Conservation (phyloP, 2,329 filamentous ascomycete genomes). For the Phaeoacremonium minimum region DNA sequence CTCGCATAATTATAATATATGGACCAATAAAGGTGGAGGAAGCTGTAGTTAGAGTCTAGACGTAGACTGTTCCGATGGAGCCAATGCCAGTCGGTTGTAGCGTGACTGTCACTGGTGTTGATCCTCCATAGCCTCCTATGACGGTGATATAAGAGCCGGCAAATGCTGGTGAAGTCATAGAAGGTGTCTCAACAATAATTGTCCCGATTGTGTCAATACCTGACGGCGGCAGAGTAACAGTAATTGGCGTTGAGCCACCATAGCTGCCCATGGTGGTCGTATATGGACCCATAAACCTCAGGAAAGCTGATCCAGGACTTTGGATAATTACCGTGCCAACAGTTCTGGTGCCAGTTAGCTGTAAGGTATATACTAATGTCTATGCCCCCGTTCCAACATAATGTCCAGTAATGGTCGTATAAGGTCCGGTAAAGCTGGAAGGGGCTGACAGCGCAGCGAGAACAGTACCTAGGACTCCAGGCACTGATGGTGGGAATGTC, state of each 20-base stretch:
- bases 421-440: slow-evolving; percentile 1
- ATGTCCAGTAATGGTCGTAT: slow-evolving; percentile 1
- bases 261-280: slow-evolving; percentile 2
- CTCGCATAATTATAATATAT: slow-evolving; percentile 1
- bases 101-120: slow-evolving; percentile 6
- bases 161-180: neutral
- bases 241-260: slow-evolving; percentile 1
- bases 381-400: slow-evolving; percentile 5
- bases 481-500: slow-evolving; percentile 1
- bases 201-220: slow-evolving; percentile 1
- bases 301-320: neutral
- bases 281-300: slow-evolving; percentile 1
- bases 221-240: slow-evolving; percentile 1
- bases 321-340: slow-evolving; percentile 11
- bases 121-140: slow-evolving; percentile 1
- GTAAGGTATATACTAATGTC: slow-evolving; percentile 5
- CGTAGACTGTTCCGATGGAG: slow-evolving; percentile 1
- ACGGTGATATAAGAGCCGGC: slow-evolving; percentile 3
- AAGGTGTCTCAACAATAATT: slow-evolving; percentile 3
- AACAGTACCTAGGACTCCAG: neutral
- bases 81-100: slow-evolving; percentile 5
- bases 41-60: slow-evolving; percentile 4
- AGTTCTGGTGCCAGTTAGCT: slow-evolving; percentile 4
- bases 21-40: neutral
- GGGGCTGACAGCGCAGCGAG: neutral